Evolutionary conservation across 2,329 filamentous ascomycete genomes (phyloP), one percentile per base, ranked within the genome.

Genomic region (Sporothrix dimorphospora): DNA sequence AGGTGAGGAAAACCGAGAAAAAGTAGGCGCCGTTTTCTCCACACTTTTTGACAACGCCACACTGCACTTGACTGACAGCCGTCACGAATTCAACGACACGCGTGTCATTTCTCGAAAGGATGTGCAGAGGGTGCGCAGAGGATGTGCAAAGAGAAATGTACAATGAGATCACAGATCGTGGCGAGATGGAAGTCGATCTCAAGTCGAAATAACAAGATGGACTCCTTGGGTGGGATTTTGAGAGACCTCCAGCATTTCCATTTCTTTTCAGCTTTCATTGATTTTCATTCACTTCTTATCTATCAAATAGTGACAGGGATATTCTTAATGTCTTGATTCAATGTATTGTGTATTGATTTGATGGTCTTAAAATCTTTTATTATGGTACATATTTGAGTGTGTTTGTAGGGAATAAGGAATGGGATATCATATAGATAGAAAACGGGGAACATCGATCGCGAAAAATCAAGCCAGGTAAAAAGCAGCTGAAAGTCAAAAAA

Each of bases 381-480:
- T 65, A 65, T 65, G 38, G 59, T 65, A 65, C 38, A 65, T 21
- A 65, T 65, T 40, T 65, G 38, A 40, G 34, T 9, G 7, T 4
- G 19, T 19, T 61, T 55, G 24, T 21, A 8, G 24, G 24, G 12
- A 49, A 63, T 16, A 65, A 65, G 59, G 59, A 42, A 65, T 65
- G 59, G 59, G 59, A 65, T 65, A 65, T 65, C 59, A 65, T 65
- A 45, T 65, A 45, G 59, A 65, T 65, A 16, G 38, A 45, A 45
- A 65, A 65, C 6, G 40, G 38, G 57, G 38, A 12, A 42, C 40
- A 21, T 65, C 12, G 21, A 27, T 65, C 4, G 38, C 59, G 45
- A 16, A 45, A 55, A 63, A 27, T 45, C 34, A 63, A 55, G 16
- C 6, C 11, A 30, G 24, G 2, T 14, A n/a, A 49, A 9, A 49